These are phyloP conservation scores for Epichloe baconii DNA, from an alignment of 2,329 filamentous ascomycete species.

Conservation along the genomic window DNA sequence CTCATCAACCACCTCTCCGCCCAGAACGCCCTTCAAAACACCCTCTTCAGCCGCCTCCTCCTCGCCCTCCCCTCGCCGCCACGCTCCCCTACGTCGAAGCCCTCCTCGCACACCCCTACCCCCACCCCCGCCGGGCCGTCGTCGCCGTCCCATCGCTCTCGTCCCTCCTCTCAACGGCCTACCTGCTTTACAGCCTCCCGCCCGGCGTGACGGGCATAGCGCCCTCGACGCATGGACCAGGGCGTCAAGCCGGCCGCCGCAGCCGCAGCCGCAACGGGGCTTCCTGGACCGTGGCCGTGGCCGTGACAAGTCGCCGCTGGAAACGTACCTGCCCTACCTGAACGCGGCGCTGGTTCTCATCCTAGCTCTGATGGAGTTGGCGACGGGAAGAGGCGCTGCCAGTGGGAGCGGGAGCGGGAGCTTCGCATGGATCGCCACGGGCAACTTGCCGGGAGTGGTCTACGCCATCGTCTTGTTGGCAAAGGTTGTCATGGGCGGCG, in stretches of 20 bases:
- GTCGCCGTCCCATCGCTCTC: slow-evolving; percentile 45
- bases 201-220: slow-evolving; percentile 40
- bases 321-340: slow-evolving; percentile 44
- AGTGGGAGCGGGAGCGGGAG: slow-evolving; percentile 10
- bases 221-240: slow-evolving; percentile 32
- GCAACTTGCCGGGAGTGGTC: slow-evolving; percentile 41
- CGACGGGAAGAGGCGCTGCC: slow-evolving; percentile 15
- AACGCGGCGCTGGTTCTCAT: slow-evolving; percentile 45
- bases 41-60: slow-evolving; percentile 44
- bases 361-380: slow-evolving; percentile 32
- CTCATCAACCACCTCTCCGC: slow-evolving; percentile 42
- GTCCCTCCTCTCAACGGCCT: slow-evolving; percentile 49
- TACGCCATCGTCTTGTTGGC: slow-evolving; percentile 47
- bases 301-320: slow-evolving; percentile 31
- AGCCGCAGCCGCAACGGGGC: no score
- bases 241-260: no score
- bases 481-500: slow-evolving; percentile 52
- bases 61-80: slow-evolving; percentile 42
- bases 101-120: slow-evolving; percentile 18
- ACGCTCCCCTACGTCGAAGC: slow-evolving; percentile 36
- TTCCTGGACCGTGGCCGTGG: no score
- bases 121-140: slow-evolving; percentile 19
- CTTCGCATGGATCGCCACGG: slow-evolving; percentile 30
- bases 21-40: slow-evolving; percentile 45
- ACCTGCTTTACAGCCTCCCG: slow-evolving; percentile 43